A percentile compares a stretch with the other conserved stretches of the same genome.
phyloP scores from a whole-genome alignment of 305 asterid species.

The Fraxinus paxiana region DNA sequence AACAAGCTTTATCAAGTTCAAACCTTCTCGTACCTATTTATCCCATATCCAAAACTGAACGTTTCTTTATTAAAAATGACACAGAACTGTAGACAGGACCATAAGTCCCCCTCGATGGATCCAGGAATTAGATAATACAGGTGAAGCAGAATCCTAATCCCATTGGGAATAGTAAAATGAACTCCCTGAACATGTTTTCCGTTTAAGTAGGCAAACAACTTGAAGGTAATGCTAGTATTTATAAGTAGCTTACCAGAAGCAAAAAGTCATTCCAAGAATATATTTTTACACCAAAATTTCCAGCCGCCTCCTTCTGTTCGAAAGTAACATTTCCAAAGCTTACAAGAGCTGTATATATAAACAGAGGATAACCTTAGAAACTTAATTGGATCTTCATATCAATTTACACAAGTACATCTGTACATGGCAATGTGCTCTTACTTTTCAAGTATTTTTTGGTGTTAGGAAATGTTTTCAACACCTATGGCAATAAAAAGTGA shows the following conservation, averaged over 20 bases:
- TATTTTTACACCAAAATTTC: constrained; percentile 40
- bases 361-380: constrained; percentile 10
- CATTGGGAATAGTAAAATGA: neutral
- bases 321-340: constrained; percentile 59
- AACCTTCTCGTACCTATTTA: neutral
- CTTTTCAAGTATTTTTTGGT: constrained; percentile 58
- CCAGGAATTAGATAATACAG: neutral
- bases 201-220: neutral
- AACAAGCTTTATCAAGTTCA: neutral
- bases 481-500: constrained; percentile 34
- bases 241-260: constrained; percentile 49
- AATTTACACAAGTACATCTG: neutral
- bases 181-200: neutral
- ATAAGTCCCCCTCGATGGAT: neutral
- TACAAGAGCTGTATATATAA: constrained; percentile 47
- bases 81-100: neutral
- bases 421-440: constrained; percentile 29
- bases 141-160: neutral
- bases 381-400: neutral
- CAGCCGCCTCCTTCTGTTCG: constrained; percentile 53
- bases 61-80: neutral
- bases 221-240: neutral
- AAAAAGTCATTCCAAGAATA: constrained; percentile 78
- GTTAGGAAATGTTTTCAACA: constrained; percentile 59
- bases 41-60: neutral